These are phyloP conservation scores for Aspergillus brunneoviolaceus DNA, from an alignment of 2,329 filamentous ascomycete species.

Conservation along the genomic window DNA sequence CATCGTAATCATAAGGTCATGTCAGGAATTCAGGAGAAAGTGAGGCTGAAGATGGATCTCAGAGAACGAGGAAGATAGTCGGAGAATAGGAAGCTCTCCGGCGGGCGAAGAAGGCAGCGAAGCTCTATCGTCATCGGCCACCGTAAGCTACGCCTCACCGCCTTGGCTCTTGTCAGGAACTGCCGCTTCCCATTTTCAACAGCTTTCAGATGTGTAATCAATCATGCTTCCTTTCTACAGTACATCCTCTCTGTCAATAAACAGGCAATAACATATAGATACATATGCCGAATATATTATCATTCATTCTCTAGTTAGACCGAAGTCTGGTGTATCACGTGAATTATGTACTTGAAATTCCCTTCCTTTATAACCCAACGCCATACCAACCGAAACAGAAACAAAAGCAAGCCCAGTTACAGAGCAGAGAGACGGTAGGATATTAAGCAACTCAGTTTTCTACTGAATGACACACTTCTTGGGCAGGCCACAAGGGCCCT, in stretches of 20 bases:
- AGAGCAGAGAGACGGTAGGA: conserved; percentile 5
- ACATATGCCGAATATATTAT: conserved; percentile 3
- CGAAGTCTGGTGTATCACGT: background rate
- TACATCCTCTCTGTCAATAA: too few species aligned
- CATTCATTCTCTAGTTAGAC: conserved; percentile 6
- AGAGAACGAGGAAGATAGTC: background rate
- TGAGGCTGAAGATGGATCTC: background rate
- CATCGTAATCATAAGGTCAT: conserved; percentile 9
- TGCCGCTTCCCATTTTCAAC: background rate
- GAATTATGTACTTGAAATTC: conserved; percentile 3
- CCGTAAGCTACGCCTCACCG: conserved; percentile 9
- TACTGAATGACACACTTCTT: conserved; percentile 70
- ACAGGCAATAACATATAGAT: too few species aligned
- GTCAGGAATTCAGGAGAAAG: background rate
- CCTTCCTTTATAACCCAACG: conserved; percentile 12
- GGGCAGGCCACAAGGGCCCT: conserved; percentile 74
- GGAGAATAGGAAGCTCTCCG: conserved; percentile 7
- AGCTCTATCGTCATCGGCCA: conserved; percentile 28
- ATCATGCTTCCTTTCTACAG: too few species aligned
- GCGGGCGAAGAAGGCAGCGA: conserved; percentile 15
- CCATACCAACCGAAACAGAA: conserved; percentile 14
- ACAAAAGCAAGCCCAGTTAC: conserved; percentile 10
- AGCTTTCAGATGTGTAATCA: too few species aligned
- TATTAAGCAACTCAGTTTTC: conserved; percentile 19
- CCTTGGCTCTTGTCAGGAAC: background rate